Evolutionary conservation across 257 asterid species (phyloP).

Genomic region (Solanum appendiculatum): DNA sequence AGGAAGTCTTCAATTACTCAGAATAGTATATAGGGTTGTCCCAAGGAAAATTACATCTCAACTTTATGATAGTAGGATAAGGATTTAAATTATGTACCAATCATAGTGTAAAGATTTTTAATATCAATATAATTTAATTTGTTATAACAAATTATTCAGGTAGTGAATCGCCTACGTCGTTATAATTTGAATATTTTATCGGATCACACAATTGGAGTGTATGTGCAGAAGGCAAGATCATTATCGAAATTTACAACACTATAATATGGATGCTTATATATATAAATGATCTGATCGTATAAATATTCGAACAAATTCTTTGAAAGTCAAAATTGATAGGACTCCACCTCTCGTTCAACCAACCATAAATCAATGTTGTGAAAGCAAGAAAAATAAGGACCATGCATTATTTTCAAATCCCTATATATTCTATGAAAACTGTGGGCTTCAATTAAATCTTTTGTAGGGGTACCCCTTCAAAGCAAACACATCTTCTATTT

Average conservation of each 20-base stretch:
- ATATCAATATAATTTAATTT: neutral
- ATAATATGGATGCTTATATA: neutral
- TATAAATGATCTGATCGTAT: neutral
- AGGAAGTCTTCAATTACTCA: neutral
- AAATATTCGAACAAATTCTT: neutral
- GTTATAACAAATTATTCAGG: too few relatives aligned
- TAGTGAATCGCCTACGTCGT: neutral
- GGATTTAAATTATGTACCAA: neutral
- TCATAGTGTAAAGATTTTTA: neutral
- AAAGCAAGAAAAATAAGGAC: neutral
- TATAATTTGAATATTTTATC: too few relatives aligned
- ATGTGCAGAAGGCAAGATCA: fast-evolving
- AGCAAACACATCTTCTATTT: neutral
- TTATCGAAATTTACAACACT: neutral
- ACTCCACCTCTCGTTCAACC: neutral
- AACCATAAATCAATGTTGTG: neutral
- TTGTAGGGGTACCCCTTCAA: neutral
- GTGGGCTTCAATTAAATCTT: neutral
- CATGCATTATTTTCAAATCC: neutral
- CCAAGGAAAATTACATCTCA: neutral
- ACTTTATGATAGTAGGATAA: neutral
- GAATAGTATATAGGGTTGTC: neutral
- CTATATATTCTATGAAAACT: neutral
- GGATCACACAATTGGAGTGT: too few relatives aligned
- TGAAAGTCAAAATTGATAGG: neutral